Percentiles rank a stretch among this genome's conserved stretches.
These are phyloP conservation scores for Zea mays DNA, from an alignment of 176 grass and related monocot species.

Conservation along the genomic window Zm-B73-REFERENCE-NAM-5.0 NC_050103.1:19471501-19472000, in stretches of 20 bases:
- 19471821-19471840: constrained; percentile 30
- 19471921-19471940: too few relatives aligned
- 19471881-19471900: too few relatives aligned
- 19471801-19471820: background rate
- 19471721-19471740: background rate
- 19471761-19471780: background rate
- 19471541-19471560: constrained; percentile 53
- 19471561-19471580: constrained; percentile 31
- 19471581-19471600: background rate
- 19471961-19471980: too few relatives aligned
- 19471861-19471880: background rate
- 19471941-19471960: too few relatives aligned
- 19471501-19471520: constrained; percentile 57
- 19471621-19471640: constrained; percentile 6
- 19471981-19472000: too few relatives aligned
- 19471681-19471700: background rate
- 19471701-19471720: background rate
- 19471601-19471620: constrained; percentile 28
- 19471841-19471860: constrained; percentile 21
- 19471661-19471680: background rate
- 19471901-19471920: too few relatives aligned
- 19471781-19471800: background rate
- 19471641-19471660: background rate
- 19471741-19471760: background rate
- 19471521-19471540: constrained; percentile 74